Conservation (phyloP, 1,284 basidiomycete genomes). For the Ustilago crameri region DNA sequence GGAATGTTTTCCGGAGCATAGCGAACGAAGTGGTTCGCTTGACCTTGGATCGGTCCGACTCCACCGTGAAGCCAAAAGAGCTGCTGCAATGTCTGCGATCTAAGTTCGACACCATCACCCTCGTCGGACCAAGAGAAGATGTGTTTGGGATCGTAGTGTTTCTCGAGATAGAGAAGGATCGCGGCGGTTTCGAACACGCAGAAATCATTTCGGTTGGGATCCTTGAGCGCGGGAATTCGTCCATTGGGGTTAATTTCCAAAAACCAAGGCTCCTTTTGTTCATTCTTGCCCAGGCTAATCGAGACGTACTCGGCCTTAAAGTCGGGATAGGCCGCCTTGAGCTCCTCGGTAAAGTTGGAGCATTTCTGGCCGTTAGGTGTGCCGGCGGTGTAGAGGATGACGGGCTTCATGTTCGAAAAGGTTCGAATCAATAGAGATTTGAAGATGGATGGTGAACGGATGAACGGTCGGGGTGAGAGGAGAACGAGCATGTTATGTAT, state of each 20-base stretch:
- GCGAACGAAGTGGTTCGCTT: slow-evolving; percentile 51
- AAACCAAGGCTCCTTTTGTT: slow-evolving; percentile 59
- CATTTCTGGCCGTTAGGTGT: slow-evolving; percentile 53
- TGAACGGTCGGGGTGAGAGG: not conserved
- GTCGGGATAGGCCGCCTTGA: slow-evolving; percentile 47
- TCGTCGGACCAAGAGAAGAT: slow-evolving; percentile 46
- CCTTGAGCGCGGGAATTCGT: slow-evolving; percentile 56
- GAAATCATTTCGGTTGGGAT: slow-evolving; percentile 46
- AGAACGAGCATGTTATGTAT: not conserved
- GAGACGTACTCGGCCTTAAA: slow-evolving; percentile 40
- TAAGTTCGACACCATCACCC: slow-evolving; percentile 36
- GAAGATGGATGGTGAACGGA: not conserved
- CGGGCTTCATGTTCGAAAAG: slow-evolving; percentile 36
- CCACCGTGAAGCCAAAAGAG: slow-evolving; percentile 54
- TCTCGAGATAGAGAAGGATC: slow-evolving; percentile 59
- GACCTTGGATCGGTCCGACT: slow-evolving; percentile 53
- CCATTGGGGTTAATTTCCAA: slow-evolving; percentile 63
- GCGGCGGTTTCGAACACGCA: slow-evolving; percentile 52
- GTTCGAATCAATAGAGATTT: not conserved
- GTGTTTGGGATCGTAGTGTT: slow-evolving; percentile 58
- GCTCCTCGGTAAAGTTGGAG: slow-evolving; percentile 54
- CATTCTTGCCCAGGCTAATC: slow-evolving; percentile 40
- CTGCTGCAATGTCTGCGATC: slow-evolving; percentile 39
- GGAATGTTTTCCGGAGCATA: slow-evolving; percentile 55
- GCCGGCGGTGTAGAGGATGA: slow-evolving; percentile 51